These are phyloP conservation scores for Mentha longifolia DNA, from an alignment of 257 asterid species.

Conservation along the genomic window DNA sequence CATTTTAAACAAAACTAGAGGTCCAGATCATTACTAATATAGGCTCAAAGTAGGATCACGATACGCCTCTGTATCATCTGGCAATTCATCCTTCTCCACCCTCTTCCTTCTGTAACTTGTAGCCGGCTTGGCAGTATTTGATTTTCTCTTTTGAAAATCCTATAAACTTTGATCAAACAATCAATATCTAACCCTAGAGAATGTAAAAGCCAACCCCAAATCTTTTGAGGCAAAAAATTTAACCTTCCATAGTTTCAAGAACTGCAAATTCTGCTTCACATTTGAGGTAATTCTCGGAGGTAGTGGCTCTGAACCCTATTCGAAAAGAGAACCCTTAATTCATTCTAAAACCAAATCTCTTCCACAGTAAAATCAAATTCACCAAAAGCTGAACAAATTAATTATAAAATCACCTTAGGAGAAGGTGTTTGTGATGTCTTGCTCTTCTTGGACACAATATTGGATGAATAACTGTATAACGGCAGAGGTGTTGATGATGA, in stretches of 20 bases:
- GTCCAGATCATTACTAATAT: conserved; percentile 64
- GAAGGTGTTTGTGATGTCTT: conserved; percentile 57
- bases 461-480: conserved; percentile 48
- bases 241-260: conserved; percentile 81
- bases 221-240: conserved; percentile 18
- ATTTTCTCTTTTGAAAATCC: conserved; percentile 79
- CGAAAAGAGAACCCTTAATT: conserved; percentile 25
- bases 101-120: conserved; percentile 90
- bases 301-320: conserved; percentile 66
- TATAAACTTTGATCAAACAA: conserved; percentile 37
- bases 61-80: conserved; percentile 71
- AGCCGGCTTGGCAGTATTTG: conserved; percentile 70
- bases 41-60: conserved; percentile 84
- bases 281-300: conserved; percentile 94
- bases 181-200: conserved; percentile 17
- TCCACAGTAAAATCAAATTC: conserved; percentile 14
- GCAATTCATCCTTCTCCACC: conserved; percentile 84
- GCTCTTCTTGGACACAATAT: conserved; percentile 70
- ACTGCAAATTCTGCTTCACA: conserved; percentile 90
- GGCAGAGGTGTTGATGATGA: conserved; percentile 38
- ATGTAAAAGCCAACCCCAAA: conserved; percentile 22
- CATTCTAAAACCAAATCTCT: conserved; percentile 25
- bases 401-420: conserved; percentile 49
- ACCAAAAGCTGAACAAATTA: background rate
- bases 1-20: conserved; percentile 36